A percentile compares a stretch with the other conserved stretches of the same genome.
Conservation (phyloP, 1,139 yeast species). For the Maudiozyma humilis region DNA sequence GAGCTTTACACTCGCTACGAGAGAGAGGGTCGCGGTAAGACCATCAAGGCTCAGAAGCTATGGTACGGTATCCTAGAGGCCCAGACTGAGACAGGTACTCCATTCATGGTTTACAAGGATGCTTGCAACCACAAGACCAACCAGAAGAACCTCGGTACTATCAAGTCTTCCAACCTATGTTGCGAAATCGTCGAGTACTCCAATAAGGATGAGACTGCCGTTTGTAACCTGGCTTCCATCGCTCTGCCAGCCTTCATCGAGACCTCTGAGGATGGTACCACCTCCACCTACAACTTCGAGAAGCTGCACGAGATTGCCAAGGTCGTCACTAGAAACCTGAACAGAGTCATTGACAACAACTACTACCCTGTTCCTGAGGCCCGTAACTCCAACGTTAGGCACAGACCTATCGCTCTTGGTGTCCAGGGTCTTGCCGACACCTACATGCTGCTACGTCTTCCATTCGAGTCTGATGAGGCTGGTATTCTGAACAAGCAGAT, state of each 20-base stretch:
- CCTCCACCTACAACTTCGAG: slow-evolving; percentile 54
- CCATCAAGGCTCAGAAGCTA: slow-evolving; percentile 70
- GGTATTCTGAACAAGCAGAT: slow-evolving; percentile 62
- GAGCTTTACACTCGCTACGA: slow-evolving; percentile 62
- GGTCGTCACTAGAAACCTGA: slow-evolving; percentile 64
- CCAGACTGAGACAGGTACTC: slow-evolving; percentile 90
- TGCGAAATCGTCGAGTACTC: slow-evolving; percentile 88
- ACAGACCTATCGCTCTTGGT: slow-evolving; percentile 83
- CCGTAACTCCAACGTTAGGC: slow-evolving; percentile 54
- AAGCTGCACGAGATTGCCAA: slow-evolving; percentile 67
- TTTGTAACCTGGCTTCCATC: slow-evolving; percentile 80
- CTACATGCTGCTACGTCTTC: slow-evolving; percentile 63
- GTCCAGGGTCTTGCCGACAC: slow-evolving; percentile 87
- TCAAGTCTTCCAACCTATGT: slow-evolving; percentile 81
- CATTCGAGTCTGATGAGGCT: slow-evolving; percentile 76
- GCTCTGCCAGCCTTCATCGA: slow-evolving; percentile 67
- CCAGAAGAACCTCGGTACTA: slow-evolving; percentile 79
- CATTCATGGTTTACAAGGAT: slow-evolving; percentile 86
- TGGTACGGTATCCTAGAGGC: slow-evolving; percentile 84
- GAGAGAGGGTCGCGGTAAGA: slow-evolving; percentile 26
- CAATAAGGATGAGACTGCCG: slow-evolving; percentile 79
- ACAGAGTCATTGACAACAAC: slow-evolving; percentile 68
- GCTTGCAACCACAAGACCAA: slow-evolving; percentile 75
- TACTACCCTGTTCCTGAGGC: slow-evolving; percentile 73
- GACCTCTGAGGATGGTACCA: slow-evolving; percentile 34